Conservation (phyloP, 1,284 basidiomycete species). For the Marasmius tenuissimus region DNA sequence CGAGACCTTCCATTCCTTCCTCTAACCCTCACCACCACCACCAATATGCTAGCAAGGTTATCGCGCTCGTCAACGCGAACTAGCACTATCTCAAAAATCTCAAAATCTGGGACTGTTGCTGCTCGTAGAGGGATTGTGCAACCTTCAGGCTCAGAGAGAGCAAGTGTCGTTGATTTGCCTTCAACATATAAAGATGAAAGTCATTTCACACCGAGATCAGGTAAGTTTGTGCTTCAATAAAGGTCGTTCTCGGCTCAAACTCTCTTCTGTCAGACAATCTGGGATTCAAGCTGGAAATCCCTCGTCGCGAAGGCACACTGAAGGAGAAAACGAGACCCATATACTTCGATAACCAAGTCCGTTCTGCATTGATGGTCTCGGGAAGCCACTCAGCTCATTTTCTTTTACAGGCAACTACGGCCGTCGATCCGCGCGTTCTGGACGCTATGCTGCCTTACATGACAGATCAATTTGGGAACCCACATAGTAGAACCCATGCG, state of each 20-base stretch:
- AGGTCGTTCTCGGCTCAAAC: background rate
- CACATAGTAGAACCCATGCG: conserved; percentile 96
- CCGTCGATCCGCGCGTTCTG: conserved; percentile 94
- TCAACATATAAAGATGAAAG: conserved; percentile 69
- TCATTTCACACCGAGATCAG: conserved; percentile 71
- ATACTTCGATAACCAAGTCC: conserved; percentile 93
- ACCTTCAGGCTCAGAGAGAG: conserved; percentile 76
- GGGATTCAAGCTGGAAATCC: conserved; percentile 82
- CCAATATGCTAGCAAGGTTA: conserved; percentile 56
- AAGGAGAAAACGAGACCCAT: conserved; percentile 80
- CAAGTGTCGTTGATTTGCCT: conserved; percentile 77
- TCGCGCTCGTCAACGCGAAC: conserved; percentile 40
- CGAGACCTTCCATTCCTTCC: background rate
- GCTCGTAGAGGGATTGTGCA: conserved; percentile 60
- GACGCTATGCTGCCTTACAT: conserved; percentile 97
- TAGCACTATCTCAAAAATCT: conserved; percentile 19
- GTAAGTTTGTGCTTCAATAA: conserved; percentile 37
- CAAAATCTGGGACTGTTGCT: conserved; percentile 16
- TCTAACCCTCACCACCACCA: conserved; percentile 13
- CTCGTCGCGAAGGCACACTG: conserved; percentile 61
- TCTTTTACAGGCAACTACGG: conserved; percentile 83
- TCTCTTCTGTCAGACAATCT: conserved; percentile 67
- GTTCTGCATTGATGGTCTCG: conserved; percentile 16
- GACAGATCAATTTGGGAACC: conserved; percentile 98
- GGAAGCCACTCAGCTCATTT: conserved; percentile 7